Evolutionary conservation across 1,284 basidiomycete species (phyloP).

Genomic region (Puccinia novopanici): DNA sequence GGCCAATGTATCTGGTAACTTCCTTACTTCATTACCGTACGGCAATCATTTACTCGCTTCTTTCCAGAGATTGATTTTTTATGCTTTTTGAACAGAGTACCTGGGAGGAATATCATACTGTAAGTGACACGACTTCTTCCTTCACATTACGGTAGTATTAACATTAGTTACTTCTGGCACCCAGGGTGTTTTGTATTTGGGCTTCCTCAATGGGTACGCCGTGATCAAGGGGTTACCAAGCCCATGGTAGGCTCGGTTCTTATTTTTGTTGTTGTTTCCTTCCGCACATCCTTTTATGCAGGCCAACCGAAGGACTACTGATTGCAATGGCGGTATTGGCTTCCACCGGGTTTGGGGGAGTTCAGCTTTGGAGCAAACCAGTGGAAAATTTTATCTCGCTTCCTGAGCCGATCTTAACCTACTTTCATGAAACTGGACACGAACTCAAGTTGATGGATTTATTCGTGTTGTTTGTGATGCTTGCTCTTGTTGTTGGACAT

Average conservation of each 20-base stretch:
- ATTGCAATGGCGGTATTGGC: constrained; percentile 45
- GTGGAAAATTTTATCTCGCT: constrained; percentile 12
- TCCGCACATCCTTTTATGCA: background rate
- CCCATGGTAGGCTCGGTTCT: background rate
- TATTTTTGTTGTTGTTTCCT: background rate
- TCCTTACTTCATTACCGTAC: background rate
- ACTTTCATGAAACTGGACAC: constrained; percentile 14
- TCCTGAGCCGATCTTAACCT: constrained; percentile 17
- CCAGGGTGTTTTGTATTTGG: constrained; percentile 48
- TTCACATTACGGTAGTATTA: background rate
- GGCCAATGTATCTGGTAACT: constrained; percentile 48
- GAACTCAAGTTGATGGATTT: constrained; percentile 33
- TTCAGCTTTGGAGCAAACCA: constrained; percentile 35
- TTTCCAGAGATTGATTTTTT: background rate
- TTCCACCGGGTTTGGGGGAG: constrained; percentile 25
- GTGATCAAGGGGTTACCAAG: background rate
- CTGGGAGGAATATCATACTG: constrained; percentile 50
- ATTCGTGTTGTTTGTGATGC: constrained; percentile 39
- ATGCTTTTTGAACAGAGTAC: constrained; percentile 34
- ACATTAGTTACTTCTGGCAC: background rate
- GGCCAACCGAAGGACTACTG: constrained; percentile 46
- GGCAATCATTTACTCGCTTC: background rate
- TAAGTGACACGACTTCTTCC: background rate
- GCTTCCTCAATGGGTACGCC: constrained; percentile 46
- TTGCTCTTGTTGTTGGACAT: constrained; percentile 44